Base-by-base conservation (phyloP, 1,284 basidiomycete genomes). In the Xerocomus minutiporus region DNA sequence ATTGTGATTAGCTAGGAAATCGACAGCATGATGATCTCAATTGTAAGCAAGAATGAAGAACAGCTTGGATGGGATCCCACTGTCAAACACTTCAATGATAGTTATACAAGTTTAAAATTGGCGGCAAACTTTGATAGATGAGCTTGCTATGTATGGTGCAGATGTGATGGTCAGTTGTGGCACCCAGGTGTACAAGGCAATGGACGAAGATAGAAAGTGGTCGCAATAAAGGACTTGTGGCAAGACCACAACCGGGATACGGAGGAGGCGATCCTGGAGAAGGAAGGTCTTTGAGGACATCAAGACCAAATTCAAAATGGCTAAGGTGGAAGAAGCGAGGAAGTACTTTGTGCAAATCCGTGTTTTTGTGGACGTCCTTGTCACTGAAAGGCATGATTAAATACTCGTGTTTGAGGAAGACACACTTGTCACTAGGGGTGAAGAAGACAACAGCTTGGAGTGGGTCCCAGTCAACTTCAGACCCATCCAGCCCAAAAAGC, bases 1-100 rank as follows among this genome's bases (percentile, higher is more conserved):
- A 59, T 20, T 29, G 5, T 11, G 15, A 38, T 42, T 20, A n/a
- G 40, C 31, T 36, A 59, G 58, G 26, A 17, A 8, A 53, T 51
- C 6, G 15, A 47, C 28, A 3, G 17, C 0, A 34, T 51, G 8
- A 51, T 52, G 31, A 31, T 60, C 2, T 48, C 61, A 25, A 57
- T 56, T 35, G 57, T 11, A 6, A 29, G 15, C 20, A 15, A 8
- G 29, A 29, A n/a, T 17, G 17, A 45, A 8, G 43, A 39, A 17
- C n/a, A 34, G 5, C 49, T 59, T 11, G 59, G 59, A 31, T 60
- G 59, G 59, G 59, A 60, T 26, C 51, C 58, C n/a, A 61, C 41
- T 5, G 7, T 61, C 23, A 1, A 48, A n/a, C 51, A 41, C 26
- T 17, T 51, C 7, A 1, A 0, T 1, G 15, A 11, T 13, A 20